phyloP scores from a whole-genome alignment of 257 asterid species.

The Linaria vulgaris region DNA sequence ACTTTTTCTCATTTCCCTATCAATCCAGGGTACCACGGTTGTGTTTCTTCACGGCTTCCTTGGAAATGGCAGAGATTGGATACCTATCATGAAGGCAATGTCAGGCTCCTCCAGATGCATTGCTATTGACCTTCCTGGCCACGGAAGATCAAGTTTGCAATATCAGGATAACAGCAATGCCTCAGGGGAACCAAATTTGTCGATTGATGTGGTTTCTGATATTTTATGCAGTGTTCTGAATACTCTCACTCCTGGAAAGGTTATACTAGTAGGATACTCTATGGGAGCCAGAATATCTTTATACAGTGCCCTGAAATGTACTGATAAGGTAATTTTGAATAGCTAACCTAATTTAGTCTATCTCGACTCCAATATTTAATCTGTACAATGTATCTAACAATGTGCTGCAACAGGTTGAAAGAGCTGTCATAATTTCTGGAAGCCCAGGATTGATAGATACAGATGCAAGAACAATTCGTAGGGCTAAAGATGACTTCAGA shows the following conservation, averaged over 20 bases:
- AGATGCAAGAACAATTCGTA: slow-evolving; percentile 57
- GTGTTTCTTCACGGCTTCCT: slow-evolving; percentile 95
- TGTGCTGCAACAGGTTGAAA: slow-evolving; percentile 49
- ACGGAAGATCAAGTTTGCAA: slow-evolving; percentile 66
- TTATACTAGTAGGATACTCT: slow-evolving; percentile 81
- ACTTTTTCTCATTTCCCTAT: slow-evolving; percentile 13
- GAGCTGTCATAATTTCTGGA: slow-evolving; percentile 86
- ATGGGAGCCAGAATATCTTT: slow-evolving; percentile 93
- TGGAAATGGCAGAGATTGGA: slow-evolving; percentile 79
- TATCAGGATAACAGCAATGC: slow-evolving; percentile 28
- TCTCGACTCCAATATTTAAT: neutral
- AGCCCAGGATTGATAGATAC: slow-evolving; percentile 80
- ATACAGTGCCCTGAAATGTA: slow-evolving; percentile 65
- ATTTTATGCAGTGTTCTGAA: slow-evolving; percentile 57
- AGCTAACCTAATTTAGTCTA: neutral
- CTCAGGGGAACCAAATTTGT: slow-evolving; percentile 42
- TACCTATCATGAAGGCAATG: slow-evolving; percentile 77
- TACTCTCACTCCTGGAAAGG: slow-evolving; percentile 48
- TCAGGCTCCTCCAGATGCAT: slow-evolving; percentile 74
- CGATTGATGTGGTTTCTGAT: slow-evolving; percentile 58
- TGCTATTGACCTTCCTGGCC: slow-evolving; percentile 95
- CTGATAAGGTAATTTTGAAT: slow-evolving; percentile 57
- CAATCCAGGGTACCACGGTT: slow-evolving; percentile 54
- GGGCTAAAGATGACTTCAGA: slow-evolving; percentile 79
- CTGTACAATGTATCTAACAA: slow-evolving; percentile 19